These are phyloP conservation scores for Geotrichum klebahnii DNA, from an alignment of 1,139 yeast genomes.

Conservation along the genomic window DNA sequence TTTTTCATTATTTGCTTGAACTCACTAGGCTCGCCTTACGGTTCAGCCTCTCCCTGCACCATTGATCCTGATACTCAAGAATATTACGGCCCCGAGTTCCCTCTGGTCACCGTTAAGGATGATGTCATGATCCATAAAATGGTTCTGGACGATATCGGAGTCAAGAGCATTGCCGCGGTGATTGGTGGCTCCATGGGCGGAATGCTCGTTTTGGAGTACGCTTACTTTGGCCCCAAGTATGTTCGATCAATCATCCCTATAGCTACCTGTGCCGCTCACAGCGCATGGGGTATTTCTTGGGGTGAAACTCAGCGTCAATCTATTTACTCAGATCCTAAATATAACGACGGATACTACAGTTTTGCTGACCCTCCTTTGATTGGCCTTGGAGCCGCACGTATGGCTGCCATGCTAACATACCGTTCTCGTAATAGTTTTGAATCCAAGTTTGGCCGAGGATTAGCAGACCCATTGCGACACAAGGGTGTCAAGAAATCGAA, in stretches of 20 bases:
- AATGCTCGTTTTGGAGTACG: slow-evolving; percentile 89
- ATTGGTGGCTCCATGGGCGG: slow-evolving; percentile 99
- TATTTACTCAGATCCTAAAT: slow-evolving; percentile 90
- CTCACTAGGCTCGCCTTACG: slow-evolving; percentile 92
- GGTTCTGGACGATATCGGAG: slow-evolving; percentile 68
- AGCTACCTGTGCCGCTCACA: slow-evolving; percentile 90
- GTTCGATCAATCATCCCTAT: slow-evolving; percentile 73
- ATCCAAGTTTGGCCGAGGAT: slow-evolving; percentile 76
- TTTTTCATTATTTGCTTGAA: slow-evolving; percentile 84
- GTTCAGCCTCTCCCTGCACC: slow-evolving; percentile 88
- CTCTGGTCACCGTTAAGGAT: slow-evolving; percentile 85
- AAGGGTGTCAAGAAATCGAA: slow-evolving; percentile 32
- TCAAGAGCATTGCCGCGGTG: slow-evolving; percentile 71
- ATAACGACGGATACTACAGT: slow-evolving; percentile 79
- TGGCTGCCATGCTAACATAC: slow-evolving; percentile 91
- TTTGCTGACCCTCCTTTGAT: slow-evolving; percentile 72
- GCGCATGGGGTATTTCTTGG: slow-evolving; percentile 99
- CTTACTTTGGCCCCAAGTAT: slow-evolving; percentile 64
- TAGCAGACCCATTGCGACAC: slow-evolving; percentile 49
- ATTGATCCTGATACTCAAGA: slow-evolving; percentile 66
- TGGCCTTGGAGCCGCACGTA: slow-evolving; percentile 93
- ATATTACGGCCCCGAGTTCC: slow-evolving; percentile 90
- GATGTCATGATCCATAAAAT: slow-evolving; percentile 76
- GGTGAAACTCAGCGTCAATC: slow-evolving; percentile 97
- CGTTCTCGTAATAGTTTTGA: slow-evolving; percentile 91